Conservation (phyloP, 768 basidiomycete genomes). For the Naganishia randhawae region DNA sequence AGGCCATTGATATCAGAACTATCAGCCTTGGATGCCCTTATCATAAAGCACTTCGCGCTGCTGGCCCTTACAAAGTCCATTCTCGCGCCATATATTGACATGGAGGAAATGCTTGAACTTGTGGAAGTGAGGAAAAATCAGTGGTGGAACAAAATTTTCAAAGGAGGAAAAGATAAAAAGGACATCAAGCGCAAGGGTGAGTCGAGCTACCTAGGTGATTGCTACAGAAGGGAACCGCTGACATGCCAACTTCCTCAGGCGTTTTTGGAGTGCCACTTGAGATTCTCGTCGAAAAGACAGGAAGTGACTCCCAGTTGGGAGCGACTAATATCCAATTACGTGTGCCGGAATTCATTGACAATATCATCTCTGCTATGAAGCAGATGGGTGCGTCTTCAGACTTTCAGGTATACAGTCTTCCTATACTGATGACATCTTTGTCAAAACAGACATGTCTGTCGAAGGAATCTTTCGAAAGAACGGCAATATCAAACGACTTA, state of each 20-base stretch:
- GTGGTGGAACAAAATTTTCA: conserved; percentile 96
- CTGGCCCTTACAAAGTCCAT: conserved; percentile 72
- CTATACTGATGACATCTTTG: conserved; percentile 8
- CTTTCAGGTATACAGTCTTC: not conserved
- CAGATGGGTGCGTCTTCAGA: conserved; percentile 80
- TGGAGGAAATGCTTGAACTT: conserved; percentile 90
- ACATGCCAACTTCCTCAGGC: conserved; percentile 55
- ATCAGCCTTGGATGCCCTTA: conserved; percentile 74
- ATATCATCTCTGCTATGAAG: conserved; percentile 95
- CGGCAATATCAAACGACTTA: conserved; percentile 89
- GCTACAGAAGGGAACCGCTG: not conserved
- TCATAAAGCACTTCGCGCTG: conserved; percentile 87
- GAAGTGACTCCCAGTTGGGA: conserved; percentile 89
- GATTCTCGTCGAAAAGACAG: conserved; percentile 84
- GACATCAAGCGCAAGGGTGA: conserved; percentile 64
- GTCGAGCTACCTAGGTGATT: conserved; percentile 33
- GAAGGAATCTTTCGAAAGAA: conserved; percentile 99
- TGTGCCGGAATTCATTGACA: conserved; percentile 96
- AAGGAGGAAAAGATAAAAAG: conserved; percentile 73
- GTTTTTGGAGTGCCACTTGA: conserved; percentile 93
- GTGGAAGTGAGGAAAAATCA: conserved; percentile 87
- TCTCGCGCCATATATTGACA: conserved; percentile 62
- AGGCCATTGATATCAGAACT: conserved; percentile 81
- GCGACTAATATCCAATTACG: conserved; percentile 77
- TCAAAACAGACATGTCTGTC: conserved; percentile 81